Evolutionary conservation across 2,329 filamentous ascomycete genomes (phyloP).

Genomic region (Beauveria sp.): DNA sequence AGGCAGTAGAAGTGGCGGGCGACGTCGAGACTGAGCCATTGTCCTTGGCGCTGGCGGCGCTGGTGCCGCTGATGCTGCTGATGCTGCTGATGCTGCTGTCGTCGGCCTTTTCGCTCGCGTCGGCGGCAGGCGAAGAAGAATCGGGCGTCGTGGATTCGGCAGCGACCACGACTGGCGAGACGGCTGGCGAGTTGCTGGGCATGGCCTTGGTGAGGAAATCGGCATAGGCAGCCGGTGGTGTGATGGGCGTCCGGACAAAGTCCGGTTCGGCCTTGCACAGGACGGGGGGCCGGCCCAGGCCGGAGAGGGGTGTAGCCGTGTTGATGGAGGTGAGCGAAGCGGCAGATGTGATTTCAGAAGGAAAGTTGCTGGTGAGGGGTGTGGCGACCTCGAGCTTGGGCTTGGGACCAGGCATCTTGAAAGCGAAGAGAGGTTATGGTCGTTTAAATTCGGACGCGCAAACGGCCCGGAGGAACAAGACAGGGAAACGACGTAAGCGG

Average conservation of each 20-base stretch:
- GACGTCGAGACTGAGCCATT: conserved; percentile 21
- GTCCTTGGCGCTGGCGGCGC: conserved; percentile 23
- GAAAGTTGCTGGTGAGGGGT: conserved; percentile 55
- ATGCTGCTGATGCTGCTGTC: conserved; percentile 37
- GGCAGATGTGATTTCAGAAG: conserved; percentile 52
- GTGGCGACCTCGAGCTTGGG: conserved; percentile 57
- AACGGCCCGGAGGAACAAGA: background rate
- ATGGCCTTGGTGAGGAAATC: conserved; percentile 80
- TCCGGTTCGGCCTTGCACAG: conserved; percentile 35
- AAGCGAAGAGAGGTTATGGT: conserved; percentile 12
- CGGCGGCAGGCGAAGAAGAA: conserved; percentile 43
- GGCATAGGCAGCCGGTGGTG: conserved; percentile 80
- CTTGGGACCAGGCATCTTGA: conserved; percentile 44
- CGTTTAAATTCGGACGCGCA: background rate
- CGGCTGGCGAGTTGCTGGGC: conserved; percentile 63
- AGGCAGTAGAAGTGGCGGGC: conserved; percentile 33
- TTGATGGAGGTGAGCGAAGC: conserved; percentile 24
- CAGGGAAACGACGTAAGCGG: background rate
- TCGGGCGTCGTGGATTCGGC: conserved; percentile 40
- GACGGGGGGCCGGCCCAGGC: conserved; percentile 30
- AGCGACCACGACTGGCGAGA: conserved; percentile 52
- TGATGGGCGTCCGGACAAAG: conserved; percentile 82
- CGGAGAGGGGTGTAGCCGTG: conserved; percentile 60
- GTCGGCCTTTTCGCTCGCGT: conserved; percentile 47
- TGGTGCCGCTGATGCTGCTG: conserved; percentile 18